Percentiles rank a stretch among this genome's conserved stretches.
These are phyloP conservation scores for Trypanosoma boissoni DNA, from an alignment of 208 protist genomes.

Conservation along the genomic window DNA sequence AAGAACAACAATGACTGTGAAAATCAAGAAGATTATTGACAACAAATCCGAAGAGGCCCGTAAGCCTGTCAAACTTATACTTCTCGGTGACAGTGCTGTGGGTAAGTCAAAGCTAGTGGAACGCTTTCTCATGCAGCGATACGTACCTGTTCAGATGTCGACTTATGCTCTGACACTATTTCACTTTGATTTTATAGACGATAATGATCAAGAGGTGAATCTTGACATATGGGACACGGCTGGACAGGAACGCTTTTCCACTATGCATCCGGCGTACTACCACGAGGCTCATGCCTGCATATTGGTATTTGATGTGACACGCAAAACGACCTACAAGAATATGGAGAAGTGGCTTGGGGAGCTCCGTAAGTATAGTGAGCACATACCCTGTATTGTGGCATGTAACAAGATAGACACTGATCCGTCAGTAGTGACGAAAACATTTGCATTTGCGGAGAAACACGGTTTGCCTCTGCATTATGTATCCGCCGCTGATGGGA, in stretches of 20 bases:
- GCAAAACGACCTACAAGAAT: conserved; percentile 96
- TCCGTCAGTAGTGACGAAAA: conserved; percentile 72
- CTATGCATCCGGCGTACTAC: conserved; percentile 95
- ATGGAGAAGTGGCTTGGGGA: conserved; percentile 93
- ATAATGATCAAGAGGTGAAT: conserved; percentile 69
- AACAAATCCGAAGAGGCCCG: conserved; percentile 70
- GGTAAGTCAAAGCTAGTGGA: conserved; percentile 96
- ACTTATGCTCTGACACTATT: conserved; percentile 94
- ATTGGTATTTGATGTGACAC: conserved; percentile 93
- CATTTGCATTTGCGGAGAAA: conserved; percentile 93
- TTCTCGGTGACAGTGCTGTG: conserved; percentile 94
- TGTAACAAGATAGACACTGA: conserved; percentile 96
- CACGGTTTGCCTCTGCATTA: conserved; percentile 91
- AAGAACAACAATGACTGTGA: conserved; percentile 28
- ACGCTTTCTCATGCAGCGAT: conserved; percentile 94
- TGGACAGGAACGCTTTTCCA: conserved; percentile 91
- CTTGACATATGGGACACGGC: conserved; percentile 93
- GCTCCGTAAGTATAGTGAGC: conserved; percentile 86
- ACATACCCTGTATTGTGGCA: conserved; percentile 92
- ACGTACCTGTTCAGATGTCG: conserved; percentile 90
- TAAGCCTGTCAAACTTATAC: conserved; percentile 92
- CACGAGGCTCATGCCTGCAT: conserved; percentile 92
- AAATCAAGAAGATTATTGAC: conserved; percentile 68
- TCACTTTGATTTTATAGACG: conserved; percentile 81
- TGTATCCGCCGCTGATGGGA: conserved; percentile 93